phyloP scores from a whole-genome alignment of 495 filamentous ascomycete species.

The Hyphodiscus hymeniophilus region DNA sequence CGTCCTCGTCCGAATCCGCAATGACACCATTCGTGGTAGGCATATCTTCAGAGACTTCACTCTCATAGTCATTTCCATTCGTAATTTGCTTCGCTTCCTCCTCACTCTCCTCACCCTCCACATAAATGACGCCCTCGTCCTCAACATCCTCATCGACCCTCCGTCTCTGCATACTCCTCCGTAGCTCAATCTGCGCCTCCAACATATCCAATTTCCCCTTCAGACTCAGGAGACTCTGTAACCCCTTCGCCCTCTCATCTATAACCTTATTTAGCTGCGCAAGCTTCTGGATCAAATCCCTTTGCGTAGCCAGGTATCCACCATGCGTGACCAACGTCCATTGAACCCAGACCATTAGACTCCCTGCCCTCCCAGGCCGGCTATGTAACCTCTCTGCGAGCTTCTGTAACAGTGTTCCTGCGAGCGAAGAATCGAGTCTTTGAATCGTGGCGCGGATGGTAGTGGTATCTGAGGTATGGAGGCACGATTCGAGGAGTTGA shows the following conservation, averaged over 20 bases:
- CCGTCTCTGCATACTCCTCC: constrained; percentile 45
- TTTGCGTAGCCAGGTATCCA: constrained; percentile 77
- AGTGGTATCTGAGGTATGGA: constrained; percentile 63
- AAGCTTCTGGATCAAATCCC: constrained; percentile 68
- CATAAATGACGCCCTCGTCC: constrained; percentile 74
- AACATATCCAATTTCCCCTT: constrained; percentile 26
- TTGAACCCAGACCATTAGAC: constrained; percentile 92
- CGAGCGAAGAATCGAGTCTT: constrained; percentile 76
- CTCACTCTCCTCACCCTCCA: constrained; percentile 65
- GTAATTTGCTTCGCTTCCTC: constrained; percentile 26
- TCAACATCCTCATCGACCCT: constrained; percentile 51
- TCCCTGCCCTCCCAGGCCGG: constrained; percentile 79
- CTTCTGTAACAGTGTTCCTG: constrained; percentile 66
- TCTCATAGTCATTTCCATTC: constrained; percentile 25
- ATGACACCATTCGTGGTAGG: constrained; percentile 29
- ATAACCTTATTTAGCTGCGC: constrained; percentile 72
- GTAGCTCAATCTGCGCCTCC: constrained; percentile 71
- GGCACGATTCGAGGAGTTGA: constrained; percentile 82
- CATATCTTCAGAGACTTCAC: constrained; percentile 26
- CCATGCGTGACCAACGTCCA: constrained; percentile 94
- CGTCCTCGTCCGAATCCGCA: constrained; percentile 32
- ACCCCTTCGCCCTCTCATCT: constrained; percentile 70
- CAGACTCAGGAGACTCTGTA: constrained; percentile 76
- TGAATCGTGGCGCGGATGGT: constrained; percentile 84
- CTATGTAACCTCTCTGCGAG: constrained; percentile 82